These are phyloP conservation scores for Penicillium sp. DNA, from an alignment of 2,329 filamentous ascomycete genomes.

Conservation along the genomic window DNA sequence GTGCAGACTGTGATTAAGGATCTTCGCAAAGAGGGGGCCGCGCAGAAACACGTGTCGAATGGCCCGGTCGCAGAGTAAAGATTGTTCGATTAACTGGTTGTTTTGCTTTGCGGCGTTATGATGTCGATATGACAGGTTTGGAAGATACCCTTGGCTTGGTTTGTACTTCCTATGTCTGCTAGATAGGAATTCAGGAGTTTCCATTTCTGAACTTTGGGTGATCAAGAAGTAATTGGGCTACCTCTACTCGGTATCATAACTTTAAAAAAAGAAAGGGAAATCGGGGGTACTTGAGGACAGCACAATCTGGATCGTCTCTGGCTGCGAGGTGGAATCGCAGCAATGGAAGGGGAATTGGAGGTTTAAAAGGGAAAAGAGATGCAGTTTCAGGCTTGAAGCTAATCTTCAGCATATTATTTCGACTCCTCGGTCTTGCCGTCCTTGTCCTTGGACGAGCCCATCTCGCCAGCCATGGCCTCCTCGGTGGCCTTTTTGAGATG, in stretches of 20 bases:
- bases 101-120: conserved; percentile 13
- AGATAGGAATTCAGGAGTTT: conserved; percentile 7
- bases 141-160: conserved; percentile 17
- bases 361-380: not conserved
- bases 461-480: conserved; percentile 46
- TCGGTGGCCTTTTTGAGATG: conserved; percentile 63
- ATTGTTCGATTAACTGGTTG: not conserved
- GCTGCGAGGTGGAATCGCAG: not conserved
- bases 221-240: not conserved
- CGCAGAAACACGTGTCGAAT: conserved; percentile 26
- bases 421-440: conserved; percentile 25
- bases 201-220: not conserved
- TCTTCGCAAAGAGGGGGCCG: conserved; percentile 40
- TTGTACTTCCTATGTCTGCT: not conserved
- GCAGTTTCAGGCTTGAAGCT: not conserved
- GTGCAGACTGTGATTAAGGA: conserved; percentile 48
- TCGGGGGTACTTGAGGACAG: not conserved
- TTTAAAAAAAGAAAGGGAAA: not conserved
- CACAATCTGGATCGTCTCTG: not conserved
- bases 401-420: conserved; percentile 20
- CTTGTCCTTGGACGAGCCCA: conserved; percentile 28
- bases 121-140: conserved; percentile 3
- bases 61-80: conserved; percentile 20
- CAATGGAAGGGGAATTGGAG: not conserved
- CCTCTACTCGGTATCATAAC: not conserved